Percentiles rank a stretch among this genome's conserved stretches.
Conservation (phyloP, 306 rosid species). For the Rosa chinensis region DNA sequence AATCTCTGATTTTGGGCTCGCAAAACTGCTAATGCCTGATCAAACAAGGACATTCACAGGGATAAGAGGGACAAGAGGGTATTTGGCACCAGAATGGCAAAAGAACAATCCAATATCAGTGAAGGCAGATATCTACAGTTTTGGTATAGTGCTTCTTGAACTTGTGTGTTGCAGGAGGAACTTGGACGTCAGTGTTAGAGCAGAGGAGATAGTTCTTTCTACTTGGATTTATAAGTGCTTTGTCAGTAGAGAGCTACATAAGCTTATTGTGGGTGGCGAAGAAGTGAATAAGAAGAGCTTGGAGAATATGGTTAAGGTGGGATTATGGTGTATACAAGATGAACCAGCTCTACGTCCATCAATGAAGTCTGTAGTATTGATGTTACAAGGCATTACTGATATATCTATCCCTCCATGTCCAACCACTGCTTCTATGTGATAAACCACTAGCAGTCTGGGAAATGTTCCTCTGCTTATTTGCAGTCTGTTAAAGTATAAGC, state of each 20-base stretch:
- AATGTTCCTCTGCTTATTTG: too few relatives aligned
- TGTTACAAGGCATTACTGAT: slow-evolving; percentile 26
- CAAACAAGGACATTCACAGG: slow-evolving; percentile 28
- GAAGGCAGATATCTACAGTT: slow-evolving; percentile 33
- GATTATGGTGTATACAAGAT: slow-evolving; percentile 29
- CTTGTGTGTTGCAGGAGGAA: slow-evolving; percentile 15
- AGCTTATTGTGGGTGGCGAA: not conserved
- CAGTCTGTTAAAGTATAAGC: too few relatives aligned
- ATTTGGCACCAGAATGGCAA: slow-evolving; percentile 37
- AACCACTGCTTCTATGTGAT: not conserved
- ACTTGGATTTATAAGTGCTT: not conserved
- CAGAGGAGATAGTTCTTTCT: slow-evolving; percentile 9
- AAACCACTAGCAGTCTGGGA: too few relatives aligned
- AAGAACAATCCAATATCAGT: slow-evolving; percentile 6
- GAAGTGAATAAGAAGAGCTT: slow-evolving; percentile 5
- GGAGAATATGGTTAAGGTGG: slow-evolving; percentile 26
- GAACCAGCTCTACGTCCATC: slow-evolving; percentile 31
- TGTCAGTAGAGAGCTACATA: slow-evolving; percentile 3
- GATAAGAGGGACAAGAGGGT: slow-evolving; percentile 37
- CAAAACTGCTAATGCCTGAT: slow-evolving; percentile 25
- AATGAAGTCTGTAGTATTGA: slow-evolving; percentile 19
- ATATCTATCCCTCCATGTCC: slow-evolving; percentile 10
- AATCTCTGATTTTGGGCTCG: slow-evolving; percentile 27
- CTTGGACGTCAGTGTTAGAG: not conserved
- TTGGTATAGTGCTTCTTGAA: slow-evolving; percentile 30